phyloP scores from a whole-genome alignment of 179 eudicot species.

The Actinidia arguta region DNA sequence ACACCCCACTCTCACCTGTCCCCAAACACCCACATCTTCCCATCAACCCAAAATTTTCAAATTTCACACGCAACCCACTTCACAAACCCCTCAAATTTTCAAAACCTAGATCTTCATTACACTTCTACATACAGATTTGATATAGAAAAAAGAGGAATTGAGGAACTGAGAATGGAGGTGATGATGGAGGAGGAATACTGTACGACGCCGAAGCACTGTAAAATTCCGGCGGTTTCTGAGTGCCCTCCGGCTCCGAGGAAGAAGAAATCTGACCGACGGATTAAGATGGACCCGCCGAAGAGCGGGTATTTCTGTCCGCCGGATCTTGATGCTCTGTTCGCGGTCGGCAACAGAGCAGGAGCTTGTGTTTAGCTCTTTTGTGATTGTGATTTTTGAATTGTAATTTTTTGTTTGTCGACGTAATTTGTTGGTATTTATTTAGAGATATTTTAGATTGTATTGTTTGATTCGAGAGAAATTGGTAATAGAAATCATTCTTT shows the following conservation, averaged over 20 bases:
- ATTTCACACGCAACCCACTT: neutral
- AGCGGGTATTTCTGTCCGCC: slow-evolving; percentile 22
- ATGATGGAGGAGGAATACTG: slow-evolving; percentile 27
- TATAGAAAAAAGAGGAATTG: no score
- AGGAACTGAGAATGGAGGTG: neutral
- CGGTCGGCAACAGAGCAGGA: neutral
- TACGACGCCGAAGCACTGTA: slow-evolving; percentile 33
- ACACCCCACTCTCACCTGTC: slow-evolving; percentile 1
- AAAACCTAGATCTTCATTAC: neutral
- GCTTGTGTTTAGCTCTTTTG: slow-evolving; percentile 7
- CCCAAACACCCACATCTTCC: neutral
- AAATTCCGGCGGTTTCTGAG: slow-evolving; percentile 6
- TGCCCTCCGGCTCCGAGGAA: slow-evolving; percentile 17
- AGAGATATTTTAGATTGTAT: no score
- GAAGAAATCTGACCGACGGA: neutral
- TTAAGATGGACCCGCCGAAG: slow-evolving; percentile 11
- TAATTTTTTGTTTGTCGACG: neutral
- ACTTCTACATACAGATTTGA: neutral
- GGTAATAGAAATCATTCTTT: no score
- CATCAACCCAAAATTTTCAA: slow-evolving; percentile 6
- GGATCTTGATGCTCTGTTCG: slow-evolving; percentile 18
- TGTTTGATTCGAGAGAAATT: no score
- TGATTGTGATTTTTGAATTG: no score
- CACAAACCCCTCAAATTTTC: neutral
- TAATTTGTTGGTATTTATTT: no score